Conservation (phyloP, 768 basidiomycete genomes). For the Hygrophorus russula region DNA sequence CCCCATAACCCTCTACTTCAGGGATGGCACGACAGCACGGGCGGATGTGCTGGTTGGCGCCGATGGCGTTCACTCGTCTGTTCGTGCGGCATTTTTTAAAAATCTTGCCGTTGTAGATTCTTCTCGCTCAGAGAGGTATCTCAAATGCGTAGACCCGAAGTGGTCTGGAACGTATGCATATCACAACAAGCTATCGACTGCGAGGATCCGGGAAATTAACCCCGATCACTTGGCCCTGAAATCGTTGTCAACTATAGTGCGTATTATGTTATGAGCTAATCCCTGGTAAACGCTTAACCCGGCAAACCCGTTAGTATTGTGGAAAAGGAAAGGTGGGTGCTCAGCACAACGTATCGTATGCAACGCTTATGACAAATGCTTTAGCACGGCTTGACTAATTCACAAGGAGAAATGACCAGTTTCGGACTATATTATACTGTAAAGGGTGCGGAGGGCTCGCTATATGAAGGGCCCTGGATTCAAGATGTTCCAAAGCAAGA, state of each 20-base stretch:
- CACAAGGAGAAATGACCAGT: conserved; percentile 12
- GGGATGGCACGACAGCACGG: conserved; percentile 15
- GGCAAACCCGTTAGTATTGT: too few species aligned
- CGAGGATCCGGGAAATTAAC: conserved; percentile 6
- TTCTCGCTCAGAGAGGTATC: background rate
- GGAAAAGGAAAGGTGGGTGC: too few species aligned
- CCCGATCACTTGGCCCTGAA: conserved; percentile 10
- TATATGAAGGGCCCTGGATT: conserved; percentile 12
- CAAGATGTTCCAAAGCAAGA: conserved; percentile 10
- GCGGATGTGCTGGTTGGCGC: conserved; percentile 30
- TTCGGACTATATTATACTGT: conserved; percentile 13
- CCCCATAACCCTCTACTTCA: conserved; percentile 12
- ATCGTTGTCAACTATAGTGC: conserved; percentile 9
- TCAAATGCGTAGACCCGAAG: conserved; percentile 7
- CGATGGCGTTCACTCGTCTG: conserved; percentile 25
- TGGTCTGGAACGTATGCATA: conserved; percentile 13
- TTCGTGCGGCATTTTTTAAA: conserved; percentile 12
- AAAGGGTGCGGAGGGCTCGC: conserved; percentile 11
- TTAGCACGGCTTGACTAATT: conserved; percentile 17
- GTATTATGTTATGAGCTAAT: conserved; percentile 4
- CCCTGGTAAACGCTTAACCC: too few species aligned
- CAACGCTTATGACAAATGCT: background rate
- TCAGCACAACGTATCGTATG: too few species aligned
- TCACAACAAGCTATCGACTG: conserved; percentile 5
- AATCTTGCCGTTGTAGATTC: background rate